Percentiles rank a stretch among this genome's conserved stretches.
Conservation (phyloP, 495 filamentous ascomycete genomes). For the Apodospora peruviana region DNA sequence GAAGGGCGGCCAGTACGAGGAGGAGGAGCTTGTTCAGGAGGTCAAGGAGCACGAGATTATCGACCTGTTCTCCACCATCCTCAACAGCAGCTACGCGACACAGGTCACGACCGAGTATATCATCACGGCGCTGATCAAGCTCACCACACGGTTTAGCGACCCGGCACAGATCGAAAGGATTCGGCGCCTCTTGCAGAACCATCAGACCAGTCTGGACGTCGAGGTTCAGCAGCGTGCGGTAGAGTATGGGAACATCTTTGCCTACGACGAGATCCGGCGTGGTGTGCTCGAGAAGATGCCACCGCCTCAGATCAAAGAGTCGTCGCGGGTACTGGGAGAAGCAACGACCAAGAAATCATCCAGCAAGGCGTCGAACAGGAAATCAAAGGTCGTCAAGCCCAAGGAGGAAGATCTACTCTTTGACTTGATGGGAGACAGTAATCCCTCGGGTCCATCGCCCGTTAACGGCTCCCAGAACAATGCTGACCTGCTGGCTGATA, state of each 20-base stretch:
- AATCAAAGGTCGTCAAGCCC: slow-evolving; percentile 70
- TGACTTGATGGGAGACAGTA: slow-evolving; percentile 83
- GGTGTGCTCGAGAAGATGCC: slow-evolving; percentile 98
- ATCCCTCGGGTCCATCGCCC: slow-evolving; percentile 41
- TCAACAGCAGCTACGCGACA: slow-evolving; percentile 87
- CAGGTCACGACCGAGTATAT: slow-evolving; percentile 92
- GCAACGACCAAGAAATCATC: slow-evolving; percentile 77
- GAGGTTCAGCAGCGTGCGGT: slow-evolving; percentile 95
- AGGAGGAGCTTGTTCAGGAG: slow-evolving; percentile 86
- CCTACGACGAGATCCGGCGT: slow-evolving; percentile 76
- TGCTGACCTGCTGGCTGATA: slow-evolving; percentile 82
- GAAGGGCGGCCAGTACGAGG: slow-evolving; percentile 85
- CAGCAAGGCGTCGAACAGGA: slow-evolving; percentile 66
- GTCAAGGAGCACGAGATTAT: slow-evolving; percentile 87
- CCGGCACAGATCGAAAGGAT: slow-evolving; percentile 78
- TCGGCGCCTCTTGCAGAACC: slow-evolving; percentile 65
- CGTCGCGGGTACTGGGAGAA: slow-evolving; percentile 84
- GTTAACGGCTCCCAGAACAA: slow-evolving; percentile 70
- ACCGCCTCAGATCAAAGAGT: slow-evolving; percentile 90
- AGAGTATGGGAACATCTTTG: slow-evolving; percentile 91
- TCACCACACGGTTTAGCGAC: slow-evolving; percentile 82
- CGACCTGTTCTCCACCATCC: slow-evolving; percentile 82
- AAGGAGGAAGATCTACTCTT: slow-evolving; percentile 87
- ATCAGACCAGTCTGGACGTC: slow-evolving; percentile 80
- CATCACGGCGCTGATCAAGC: slow-evolving; percentile 89